Evolutionary conservation across 805 yeast species (phyloP), one percentile per base, ranked within the genome.

Genomic region (Saccharomycopsis fermentans): DNA sequence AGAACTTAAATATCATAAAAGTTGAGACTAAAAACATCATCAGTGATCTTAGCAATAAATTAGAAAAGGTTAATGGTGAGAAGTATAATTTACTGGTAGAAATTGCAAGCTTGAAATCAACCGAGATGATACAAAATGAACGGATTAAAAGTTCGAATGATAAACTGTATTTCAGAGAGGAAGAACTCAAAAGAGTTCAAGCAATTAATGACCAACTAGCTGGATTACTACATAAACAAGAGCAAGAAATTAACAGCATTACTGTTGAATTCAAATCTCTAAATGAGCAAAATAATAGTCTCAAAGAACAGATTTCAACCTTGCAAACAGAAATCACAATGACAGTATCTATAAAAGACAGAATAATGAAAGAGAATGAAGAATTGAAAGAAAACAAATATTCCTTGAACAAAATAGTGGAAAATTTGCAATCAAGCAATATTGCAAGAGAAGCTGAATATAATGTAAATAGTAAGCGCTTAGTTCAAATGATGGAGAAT

Each of bases 371-470:
- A 14, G 89, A 86, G 61, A 75, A 82, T 48, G 70, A 72, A 6
- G 77, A 74, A 32, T 70, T 87, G 58, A 71, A 76, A 52, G 76
- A 77, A 2, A 96, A 90, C 66, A 82, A 81, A 64, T 69, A 77
- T 5, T 77, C 81, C 56, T 71, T 88, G 47, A 83, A 78, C 63
- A 76, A 80, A 3, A 73, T 83, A 59, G 76, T 87, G 9, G 68
- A 78, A 6, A 84, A 79, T 64, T 70, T 88, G 52, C 92, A 87
- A 34, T 59, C 59, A 16, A 52, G 52, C 8, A 68, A 66, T 81
- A 1, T 66, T 81, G 43, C 81, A 82, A 76, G 90, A 56, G 86
- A 84, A 55, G 63, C 70, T 1, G 72, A 80, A 5, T 74, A 79
- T 53, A 67, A 71, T 21, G 84, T 81, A 40, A 66, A 83, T 4